Conservation (phyloP, 2,329 filamentous ascomycete genomes). For the Davidsoniella eucalypti region DNA sequence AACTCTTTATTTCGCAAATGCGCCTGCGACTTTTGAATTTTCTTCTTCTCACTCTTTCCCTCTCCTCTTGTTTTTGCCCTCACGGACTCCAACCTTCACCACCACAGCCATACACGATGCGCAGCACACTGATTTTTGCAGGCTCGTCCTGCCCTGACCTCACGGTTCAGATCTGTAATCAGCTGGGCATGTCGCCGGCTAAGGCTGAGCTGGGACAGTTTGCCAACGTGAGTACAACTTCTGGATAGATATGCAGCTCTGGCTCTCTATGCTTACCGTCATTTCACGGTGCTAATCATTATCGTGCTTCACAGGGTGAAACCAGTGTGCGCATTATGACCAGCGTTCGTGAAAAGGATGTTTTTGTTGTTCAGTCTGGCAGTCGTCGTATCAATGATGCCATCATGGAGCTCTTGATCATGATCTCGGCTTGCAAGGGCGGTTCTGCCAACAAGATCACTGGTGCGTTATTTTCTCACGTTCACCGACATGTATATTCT, state of each 20-base stretch:
- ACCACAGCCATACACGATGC: slow-evolving; percentile 25
- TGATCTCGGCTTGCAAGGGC: slow-evolving; percentile 97
- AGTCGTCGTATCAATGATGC: slow-evolving; percentile 95
- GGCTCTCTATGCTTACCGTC: slow-evolving; percentile 11
- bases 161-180: slow-evolving; percentile 49
- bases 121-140: slow-evolving; percentile 51
- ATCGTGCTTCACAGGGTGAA: slow-evolving; percentile 38
- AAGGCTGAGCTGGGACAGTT: slow-evolving; percentile 52
- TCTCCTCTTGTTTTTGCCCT: slow-evolving; percentile 12
- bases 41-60: slow-evolving; percentile 13
- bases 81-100: not conserved
- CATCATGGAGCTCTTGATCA: slow-evolving; percentile 97
- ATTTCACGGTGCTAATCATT: slow-evolving; percentile 5
- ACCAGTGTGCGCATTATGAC: slow-evolving; percentile 53
- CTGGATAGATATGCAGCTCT: slow-evolving; percentile 8
- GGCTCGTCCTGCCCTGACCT: slow-evolving; percentile 51
- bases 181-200: slow-evolving; percentile 48
- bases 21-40: no score
- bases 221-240: slow-evolving; percentile 39
- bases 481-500: not conserved
- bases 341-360: slow-evolving; percentile 89
- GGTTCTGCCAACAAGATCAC: slow-evolving; percentile 94
- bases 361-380: slow-evolving; percentile 96
- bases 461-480: slow-evolving; percentile 37
- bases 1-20: slow-evolving; percentile 15